Conservation (phyloP, 2,329 filamentous ascomycete species). For the Arthrobotrys sphaeroides region DNA sequence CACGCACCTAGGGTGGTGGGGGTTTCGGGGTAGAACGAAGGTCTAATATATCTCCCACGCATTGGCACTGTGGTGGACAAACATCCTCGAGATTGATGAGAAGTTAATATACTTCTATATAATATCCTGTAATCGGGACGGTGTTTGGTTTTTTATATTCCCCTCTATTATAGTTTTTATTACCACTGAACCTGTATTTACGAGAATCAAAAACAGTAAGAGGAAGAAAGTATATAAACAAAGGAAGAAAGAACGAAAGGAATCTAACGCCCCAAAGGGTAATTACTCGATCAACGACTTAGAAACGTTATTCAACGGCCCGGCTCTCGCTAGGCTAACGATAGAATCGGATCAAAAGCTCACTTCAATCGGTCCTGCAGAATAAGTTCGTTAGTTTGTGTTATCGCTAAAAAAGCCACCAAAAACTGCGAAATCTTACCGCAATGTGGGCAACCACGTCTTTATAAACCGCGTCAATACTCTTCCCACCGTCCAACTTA, state of each 20-base stretch:
- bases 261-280: background rate
- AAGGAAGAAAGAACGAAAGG: background rate
- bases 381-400: slow-evolving; percentile 1
- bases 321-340: background rate
- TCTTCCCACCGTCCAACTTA: slow-evolving; percentile 70
- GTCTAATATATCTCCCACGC: too few species aligned
- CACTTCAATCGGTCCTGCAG: slow-evolving; percentile 42
- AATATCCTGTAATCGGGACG: too few species aligned
- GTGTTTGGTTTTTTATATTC: background rate
- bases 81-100: too few species aligned
- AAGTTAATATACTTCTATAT: too few species aligned
- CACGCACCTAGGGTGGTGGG: too few species aligned
- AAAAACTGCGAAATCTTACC: slow-evolving; percentile 28
- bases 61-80: too few species aligned
- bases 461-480: slow-evolving; percentile 40
- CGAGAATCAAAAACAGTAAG: slow-evolving; percentile 22
- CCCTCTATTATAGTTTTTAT: slow-evolving; percentile 35
- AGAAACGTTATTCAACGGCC: background rate
- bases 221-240: background rate
- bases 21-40: too few species aligned
- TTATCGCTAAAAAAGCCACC: background rate
- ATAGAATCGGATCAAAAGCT: background rate
- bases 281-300: background rate
- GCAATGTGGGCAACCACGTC: slow-evolving; percentile 39
- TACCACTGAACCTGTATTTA: slow-evolving; percentile 42